Base-by-base conservation (phyloP, 2,329 filamentous ascomycete genomes). In the Cladosporium sp. region DNA sequence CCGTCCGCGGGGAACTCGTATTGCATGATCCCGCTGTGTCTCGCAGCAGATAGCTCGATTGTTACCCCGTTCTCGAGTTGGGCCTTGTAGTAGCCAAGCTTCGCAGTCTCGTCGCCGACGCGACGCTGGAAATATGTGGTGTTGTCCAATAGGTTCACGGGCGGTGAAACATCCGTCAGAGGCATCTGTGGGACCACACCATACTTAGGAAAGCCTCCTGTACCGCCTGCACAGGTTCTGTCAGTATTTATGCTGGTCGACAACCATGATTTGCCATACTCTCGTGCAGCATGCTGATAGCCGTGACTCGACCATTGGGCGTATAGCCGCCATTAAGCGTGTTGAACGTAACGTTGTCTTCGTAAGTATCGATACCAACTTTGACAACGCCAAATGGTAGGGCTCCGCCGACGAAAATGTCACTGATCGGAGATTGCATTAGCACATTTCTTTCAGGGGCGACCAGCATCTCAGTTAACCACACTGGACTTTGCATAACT, bases 181-280 rank as follows among this genome's bases (percentile, higher is more conserved):
- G 61, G 78, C 78, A 71, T 86, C 57, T 76, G 80, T 0, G 78
- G 78, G 22, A 85, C 76, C 1, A 87, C 84, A 4, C 87, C 87
- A 61, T 89, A 89, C 69, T 88, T 89, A 1, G 87, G 85, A 1
- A 84, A 84, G 1, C 87, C 87, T 7, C 87, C 87, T 0, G 86
- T 89, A 3, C 86, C 85, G 61, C 81, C 83, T 52, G 25, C 6
- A 25, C 3, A 6, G 3, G 3, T 25, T 6, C 3, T 5, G 7
- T 45, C 17, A 22, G 42, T 8, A 22, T 45, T 3, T 14, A 3
- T 4, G 12, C n/a, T 8, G 11, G n/a, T 25, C 25, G 6, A 25
- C 6, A 25, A 25, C 25, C 25, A 25, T 25, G 15, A 40, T 3
- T 14, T n/a, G 20, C 9, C 25, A 22, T 28, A 51, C 38, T 55